Evolutionary conservation across 1,284 basidiomycete genomes (phyloP).

Genomic region (Melampsora occidentalis): DNA sequence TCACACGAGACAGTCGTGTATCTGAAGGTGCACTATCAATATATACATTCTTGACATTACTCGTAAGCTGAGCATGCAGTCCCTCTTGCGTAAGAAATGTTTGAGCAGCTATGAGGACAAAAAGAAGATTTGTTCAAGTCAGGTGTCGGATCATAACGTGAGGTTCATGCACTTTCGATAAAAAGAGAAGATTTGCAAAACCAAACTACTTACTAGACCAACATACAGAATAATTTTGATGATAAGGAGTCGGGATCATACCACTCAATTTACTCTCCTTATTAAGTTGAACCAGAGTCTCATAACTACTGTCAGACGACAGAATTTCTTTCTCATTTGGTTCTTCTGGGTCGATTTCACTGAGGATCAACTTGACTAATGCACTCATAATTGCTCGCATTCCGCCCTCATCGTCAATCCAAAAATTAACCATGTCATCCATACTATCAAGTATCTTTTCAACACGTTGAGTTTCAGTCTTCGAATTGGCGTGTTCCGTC

Average conservation of each 20-base stretch:
- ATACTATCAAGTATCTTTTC: slow-evolving; percentile 43
- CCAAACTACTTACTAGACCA: slow-evolving; percentile 34
- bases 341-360: slow-evolving; percentile 7
- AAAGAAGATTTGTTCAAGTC: neutral
- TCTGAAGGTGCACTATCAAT: slow-evolving; percentile 16
- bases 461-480: slow-evolving; percentile 34
- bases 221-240: slow-evolving; percentile 28
- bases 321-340: slow-evolving; percentile 2
- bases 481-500: slow-evolving; percentile 4
- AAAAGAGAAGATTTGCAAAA: neutral
- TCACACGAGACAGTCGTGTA: slow-evolving; percentile 22
- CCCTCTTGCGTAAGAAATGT: slow-evolving; percentile 35
- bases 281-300: slow-evolving; percentile 30
- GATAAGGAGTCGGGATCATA: slow-evolving; percentile 8
- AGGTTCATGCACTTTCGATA: neutral
- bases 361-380: slow-evolving; percentile 28
- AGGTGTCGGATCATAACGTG: neutral
- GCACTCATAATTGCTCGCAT: slow-evolving; percentile 38
- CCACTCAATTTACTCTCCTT: slow-evolving; percentile 26
- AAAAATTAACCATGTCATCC: slow-evolving; percentile 44
- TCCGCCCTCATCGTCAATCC: slow-evolving; percentile 43
- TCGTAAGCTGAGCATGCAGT: slow-evolving; percentile 2
- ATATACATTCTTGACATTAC: slow-evolving; percentile 13
- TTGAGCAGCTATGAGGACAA: slow-evolving; percentile 21
- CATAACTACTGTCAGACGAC: slow-evolving; percentile 16